These are phyloP conservation scores for Hypoxylon sp. DNA, from an alignment of 2,329 filamentous ascomycete species.

Conservation along the genomic window DNA sequence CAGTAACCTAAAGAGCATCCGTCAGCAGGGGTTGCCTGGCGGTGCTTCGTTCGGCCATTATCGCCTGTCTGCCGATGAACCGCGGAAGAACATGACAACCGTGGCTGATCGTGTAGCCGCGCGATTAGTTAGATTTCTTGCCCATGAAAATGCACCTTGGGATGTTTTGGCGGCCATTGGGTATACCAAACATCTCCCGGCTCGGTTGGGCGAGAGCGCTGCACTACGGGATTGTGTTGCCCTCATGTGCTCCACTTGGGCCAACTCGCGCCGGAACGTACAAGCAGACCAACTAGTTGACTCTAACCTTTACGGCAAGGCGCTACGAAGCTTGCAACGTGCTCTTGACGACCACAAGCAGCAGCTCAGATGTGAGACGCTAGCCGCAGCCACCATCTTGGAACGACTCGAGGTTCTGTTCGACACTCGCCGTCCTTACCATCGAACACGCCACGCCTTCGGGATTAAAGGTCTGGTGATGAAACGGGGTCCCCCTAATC, in stretches of 20 bases:
- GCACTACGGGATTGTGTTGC: slow-evolving; percentile 38
- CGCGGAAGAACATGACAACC: slow-evolving; percentile 28
- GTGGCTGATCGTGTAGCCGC: slow-evolving; percentile 37
- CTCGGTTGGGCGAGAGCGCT: slow-evolving; percentile 31
- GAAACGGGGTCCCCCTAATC: slow-evolving; percentile 25
- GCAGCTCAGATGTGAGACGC: slow-evolving; percentile 30
- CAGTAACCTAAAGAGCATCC: slow-evolving; percentile 28
- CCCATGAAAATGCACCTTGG: slow-evolving; percentile 32
- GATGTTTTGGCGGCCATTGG: slow-evolving; percentile 22
- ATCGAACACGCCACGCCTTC: slow-evolving; percentile 17
- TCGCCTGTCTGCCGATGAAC: slow-evolving; percentile 24
- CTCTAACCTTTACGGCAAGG: slow-evolving; percentile 35
- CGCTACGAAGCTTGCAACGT: slow-evolving; percentile 34
- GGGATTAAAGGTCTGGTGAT: slow-evolving; percentile 30
- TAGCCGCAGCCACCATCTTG: slow-evolving; percentile 33
- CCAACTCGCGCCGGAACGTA: slow-evolving; percentile 31
- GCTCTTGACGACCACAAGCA: slow-evolving; percentile 19
- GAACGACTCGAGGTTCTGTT: slow-evolving; percentile 35
- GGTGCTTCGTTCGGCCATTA: slow-evolving; percentile 35
- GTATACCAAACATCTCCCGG: slow-evolving; percentile 33
- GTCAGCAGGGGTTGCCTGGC: slow-evolving; percentile 21
- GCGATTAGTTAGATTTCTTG: slow-evolving; percentile 33
- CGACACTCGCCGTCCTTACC: slow-evolving; percentile 23
- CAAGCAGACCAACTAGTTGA: slow-evolving; percentile 24
- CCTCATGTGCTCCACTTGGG: slow-evolving; percentile 34